phyloP scores from a whole-genome alignment of 2,329 filamentous ascomycete species.

The Colletotrichum scovillei region DNA sequence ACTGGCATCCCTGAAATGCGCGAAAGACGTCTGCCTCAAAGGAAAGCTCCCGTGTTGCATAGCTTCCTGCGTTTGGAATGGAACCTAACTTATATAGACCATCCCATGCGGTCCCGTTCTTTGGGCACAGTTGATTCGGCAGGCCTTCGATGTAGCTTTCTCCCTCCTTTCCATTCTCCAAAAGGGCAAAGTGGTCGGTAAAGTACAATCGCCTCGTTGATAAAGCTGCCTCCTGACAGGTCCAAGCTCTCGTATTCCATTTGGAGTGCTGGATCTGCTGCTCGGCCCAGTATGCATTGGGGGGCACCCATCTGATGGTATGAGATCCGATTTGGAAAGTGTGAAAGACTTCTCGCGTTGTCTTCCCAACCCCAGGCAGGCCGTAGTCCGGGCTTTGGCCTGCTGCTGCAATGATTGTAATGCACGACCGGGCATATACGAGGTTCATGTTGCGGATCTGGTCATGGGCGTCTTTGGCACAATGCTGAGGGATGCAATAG shows the following conservation, averaged over 20 bases:
- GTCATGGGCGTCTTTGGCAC: conserved; percentile 39
- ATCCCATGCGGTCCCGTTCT: neutral
- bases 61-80: neutral
- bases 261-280: neutral
- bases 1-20: neutral
- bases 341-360: neutral
- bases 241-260: conserved; percentile 2
- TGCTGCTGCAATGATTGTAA: conserved; percentile 50
- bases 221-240: neutral
- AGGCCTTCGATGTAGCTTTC: neutral
- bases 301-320: neutral
- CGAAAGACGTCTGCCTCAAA: neutral
- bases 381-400: conserved; percentile 44
- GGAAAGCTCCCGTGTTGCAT: neutral
- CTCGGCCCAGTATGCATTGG: neutral
- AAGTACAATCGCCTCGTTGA: neutral
- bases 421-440: conserved; percentile 46
- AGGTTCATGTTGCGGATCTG: conserved; percentile 47
- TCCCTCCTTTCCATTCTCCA: neutral
- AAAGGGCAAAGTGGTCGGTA: neutral
- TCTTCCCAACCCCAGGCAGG: conserved; percentile 45
- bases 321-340: neutral
- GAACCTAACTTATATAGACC: fast-evolving
- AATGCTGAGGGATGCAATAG: conserved; percentile 46
- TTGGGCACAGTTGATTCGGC: neutral